Base-by-base conservation (phyloP, 345 rosid genomes). In the Physaria fendleri region DNA sequence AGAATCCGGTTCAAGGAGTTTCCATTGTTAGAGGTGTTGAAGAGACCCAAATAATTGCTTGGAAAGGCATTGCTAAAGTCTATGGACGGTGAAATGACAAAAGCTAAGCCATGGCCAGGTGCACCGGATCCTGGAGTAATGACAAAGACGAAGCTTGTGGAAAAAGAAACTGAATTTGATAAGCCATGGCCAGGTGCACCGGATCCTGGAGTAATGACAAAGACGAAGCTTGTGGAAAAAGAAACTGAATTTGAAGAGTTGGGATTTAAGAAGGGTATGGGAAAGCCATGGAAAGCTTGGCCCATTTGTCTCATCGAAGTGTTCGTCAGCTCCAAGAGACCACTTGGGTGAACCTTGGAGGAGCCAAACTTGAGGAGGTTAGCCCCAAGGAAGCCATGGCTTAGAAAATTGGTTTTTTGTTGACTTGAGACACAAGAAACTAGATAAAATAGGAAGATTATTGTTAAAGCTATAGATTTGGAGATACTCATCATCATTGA, bases 241-340 rank as follows among this genome's bases (percentile, higher is more conserved):
- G 74, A 72, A 16, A 59, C 16, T 4, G 68, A 42, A 30, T 9
- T 50, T 0, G 68, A 22, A 1, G 57, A 25, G 57, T 40, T 40
- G 28, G 73, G 22, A 6, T 54, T 57, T 47, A 48, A 21, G 58
- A 79, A 76, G 1, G 56, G 12, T 0, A 79, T 33, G 13, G 84
- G 79, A 16, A 56, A 65, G 6, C 72, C 62, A 25, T 66, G 64
- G 58, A 82, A 79, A 51, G 82, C 85, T 60, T 68, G 80, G n/a
- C 81, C 87, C 0, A 6, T 28, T 35, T 77, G 51, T 4, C 46
- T 29, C 27, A 72, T 18, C 1, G 82, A 70, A 48, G 63, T 68
- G 65, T 82, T 77, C 2, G 93, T 82, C 4, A 85, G 75, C 77
- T 85, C 75, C 65, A 81, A 62, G 4, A 81, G 76, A 17, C 93